Evolutionary conservation across 768 basidiomycete species (phyloP).

Genomic region (Tephrocybe sp.): DNA sequence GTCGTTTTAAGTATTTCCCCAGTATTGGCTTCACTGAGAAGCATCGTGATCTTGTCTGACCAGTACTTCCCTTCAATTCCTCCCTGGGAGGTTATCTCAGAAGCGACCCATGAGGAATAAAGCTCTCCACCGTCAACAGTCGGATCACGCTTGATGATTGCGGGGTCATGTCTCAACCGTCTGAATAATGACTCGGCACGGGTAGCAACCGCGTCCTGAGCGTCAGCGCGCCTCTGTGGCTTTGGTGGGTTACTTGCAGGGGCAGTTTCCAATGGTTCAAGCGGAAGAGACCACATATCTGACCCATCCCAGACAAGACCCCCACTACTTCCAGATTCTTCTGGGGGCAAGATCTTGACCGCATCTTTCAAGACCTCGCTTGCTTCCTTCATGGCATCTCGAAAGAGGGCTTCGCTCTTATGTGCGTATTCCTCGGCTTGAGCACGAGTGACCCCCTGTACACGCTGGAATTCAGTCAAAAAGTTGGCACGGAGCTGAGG

Average conservation of each 20-base stretch:
- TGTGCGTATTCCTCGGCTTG: slow-evolving; percentile 86
- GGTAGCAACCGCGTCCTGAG: slow-evolving; percentile 60
- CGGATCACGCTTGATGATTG: slow-evolving; percentile 77
- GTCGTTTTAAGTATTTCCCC: slow-evolving; percentile 54
- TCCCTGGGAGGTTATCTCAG: slow-evolving; percentile 50
- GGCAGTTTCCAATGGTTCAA: slow-evolving; percentile 27
- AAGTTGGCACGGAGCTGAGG: slow-evolving; percentile 65
- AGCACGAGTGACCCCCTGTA: slow-evolving; percentile 72
- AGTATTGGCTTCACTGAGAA: slow-evolving; percentile 50
- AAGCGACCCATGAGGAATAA: slow-evolving; percentile 58
- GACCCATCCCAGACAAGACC: slow-evolving; percentile 80
- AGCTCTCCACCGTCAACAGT: slow-evolving; percentile 55
- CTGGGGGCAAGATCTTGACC: slow-evolving; percentile 90
- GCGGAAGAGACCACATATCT: slow-evolving; percentile 82
- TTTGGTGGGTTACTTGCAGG: slow-evolving; percentile 1
- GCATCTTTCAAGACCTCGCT: slow-evolving; percentile 84
- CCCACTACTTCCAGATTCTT: slow-evolving; percentile 34
- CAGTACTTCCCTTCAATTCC: slow-evolving; percentile 62
- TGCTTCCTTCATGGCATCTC: slow-evolving; percentile 76
- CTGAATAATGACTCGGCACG: slow-evolving; percentile 77
- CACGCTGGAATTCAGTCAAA: slow-evolving; percentile 64
- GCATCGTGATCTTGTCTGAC: slow-evolving; percentile 47
- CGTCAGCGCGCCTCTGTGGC: slow-evolving; percentile 27
- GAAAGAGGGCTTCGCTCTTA: slow-evolving; percentile 64
- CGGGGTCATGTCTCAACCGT: slow-evolving; percentile 72